A percentile compares a stretch with the other conserved stretches of the same genome.
Conservation (phyloP, 345 rosid genomes). For the Anacardium occidentale region DNA sequence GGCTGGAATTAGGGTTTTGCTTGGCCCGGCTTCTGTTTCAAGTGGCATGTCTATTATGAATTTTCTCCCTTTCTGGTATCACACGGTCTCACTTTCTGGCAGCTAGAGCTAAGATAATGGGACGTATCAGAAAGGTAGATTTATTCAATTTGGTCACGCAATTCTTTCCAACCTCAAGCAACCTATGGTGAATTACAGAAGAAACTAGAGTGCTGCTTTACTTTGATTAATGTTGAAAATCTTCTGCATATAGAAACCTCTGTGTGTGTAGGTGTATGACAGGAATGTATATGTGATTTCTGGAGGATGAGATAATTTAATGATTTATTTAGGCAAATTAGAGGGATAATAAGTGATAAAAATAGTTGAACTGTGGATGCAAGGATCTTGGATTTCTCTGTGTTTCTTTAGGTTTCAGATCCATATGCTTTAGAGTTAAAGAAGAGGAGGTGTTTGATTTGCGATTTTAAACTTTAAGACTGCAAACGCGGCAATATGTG, state of each 20-base stretch:
- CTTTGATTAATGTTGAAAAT: background rate
- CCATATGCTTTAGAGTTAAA: background rate
- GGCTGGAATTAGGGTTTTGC: conserved; percentile 14
- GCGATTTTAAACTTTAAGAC: background rate
- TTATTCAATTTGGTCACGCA: background rate
- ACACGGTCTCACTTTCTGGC: background rate
- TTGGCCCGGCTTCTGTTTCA: conserved; percentile 9
- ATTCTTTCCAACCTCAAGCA: background rate
- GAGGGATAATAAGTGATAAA: background rate
- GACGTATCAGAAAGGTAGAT: background rate
- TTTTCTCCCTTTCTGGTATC: too few species aligned
- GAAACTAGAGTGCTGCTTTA: background rate
- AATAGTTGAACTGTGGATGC: background rate
- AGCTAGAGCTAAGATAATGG: background rate
- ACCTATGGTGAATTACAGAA: background rate
- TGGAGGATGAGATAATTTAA: background rate
- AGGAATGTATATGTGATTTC: background rate
- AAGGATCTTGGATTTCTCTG: background rate
- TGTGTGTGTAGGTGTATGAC: background rate
- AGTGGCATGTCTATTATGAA: too few species aligned
- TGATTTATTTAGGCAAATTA: background rate
- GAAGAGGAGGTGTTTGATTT: conserved; percentile 4
- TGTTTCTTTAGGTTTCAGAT: background rate
- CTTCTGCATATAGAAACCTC: background rate
- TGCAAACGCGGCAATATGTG: background rate